These are phyloP conservation scores for Tuber microsphaerosporum DNA, from an alignment of 495 filamentous ascomycete species.

Conservation along the genomic window DNA sequence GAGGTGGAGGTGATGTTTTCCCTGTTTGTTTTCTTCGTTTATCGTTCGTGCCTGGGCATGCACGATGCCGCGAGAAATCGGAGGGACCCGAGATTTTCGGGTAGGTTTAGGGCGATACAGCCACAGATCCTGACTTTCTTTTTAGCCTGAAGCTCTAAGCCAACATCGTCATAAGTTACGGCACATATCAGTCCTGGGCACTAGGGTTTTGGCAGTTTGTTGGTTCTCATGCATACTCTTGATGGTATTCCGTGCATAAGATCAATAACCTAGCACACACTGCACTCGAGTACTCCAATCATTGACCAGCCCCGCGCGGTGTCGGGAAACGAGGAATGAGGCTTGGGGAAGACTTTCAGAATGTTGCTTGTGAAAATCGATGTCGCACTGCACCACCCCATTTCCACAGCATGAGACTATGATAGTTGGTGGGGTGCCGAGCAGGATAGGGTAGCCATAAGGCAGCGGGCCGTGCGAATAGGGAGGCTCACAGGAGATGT, in stretches of 20 bases:
- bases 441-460: too few relatives aligned
- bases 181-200: background rate
- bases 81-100: background rate
- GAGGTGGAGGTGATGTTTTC: background rate
- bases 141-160: background rate
- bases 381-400: background rate
- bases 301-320: background rate
- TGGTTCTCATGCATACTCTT: background rate
- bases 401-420: background rate
- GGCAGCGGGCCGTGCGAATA: background rate
- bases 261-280: background rate
- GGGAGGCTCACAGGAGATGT: background rate
- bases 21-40: background rate
- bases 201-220: background rate
- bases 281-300: background rate
- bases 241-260: background rate
- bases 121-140: background rate
- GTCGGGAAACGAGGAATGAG: background rate
- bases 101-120: background rate
- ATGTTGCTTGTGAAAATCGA: background rate
- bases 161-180: background rate
- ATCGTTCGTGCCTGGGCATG: background rate
- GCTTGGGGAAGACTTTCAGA: background rate
- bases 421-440: too few relatives aligned
- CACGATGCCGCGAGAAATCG: constrained; percentile 2